These are phyloP conservation scores for Selenicereus undatus DNA, from an alignment of 148 eudicot species.

Conservation along the genomic window DNA sequence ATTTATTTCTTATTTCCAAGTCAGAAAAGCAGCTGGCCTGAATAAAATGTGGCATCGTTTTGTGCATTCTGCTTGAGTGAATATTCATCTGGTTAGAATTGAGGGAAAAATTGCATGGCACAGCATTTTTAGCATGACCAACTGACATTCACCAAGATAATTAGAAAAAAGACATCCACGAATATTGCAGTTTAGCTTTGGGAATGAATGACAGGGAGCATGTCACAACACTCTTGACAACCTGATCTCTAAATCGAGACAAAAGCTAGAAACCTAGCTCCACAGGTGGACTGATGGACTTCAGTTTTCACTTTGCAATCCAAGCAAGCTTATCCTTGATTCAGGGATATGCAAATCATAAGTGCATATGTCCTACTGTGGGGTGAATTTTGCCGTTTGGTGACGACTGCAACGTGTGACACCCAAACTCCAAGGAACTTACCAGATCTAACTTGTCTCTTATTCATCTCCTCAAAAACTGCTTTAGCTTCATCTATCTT, in stretches of 20 bases:
- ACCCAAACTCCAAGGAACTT: constrained; percentile 11
- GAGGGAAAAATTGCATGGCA: neutral
- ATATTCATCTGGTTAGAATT: neutral
- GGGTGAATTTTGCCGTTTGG: neutral
- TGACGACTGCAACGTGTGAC: neutral
- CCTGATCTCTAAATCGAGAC: neutral
- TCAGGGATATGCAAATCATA: neutral
- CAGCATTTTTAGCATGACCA: neutral
- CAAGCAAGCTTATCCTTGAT: neutral
- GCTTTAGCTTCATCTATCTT: constrained; percentile 61
- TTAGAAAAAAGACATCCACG: neutral
- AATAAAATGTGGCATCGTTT: neutral
- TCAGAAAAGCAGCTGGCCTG: neutral
- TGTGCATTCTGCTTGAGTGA: neutral
- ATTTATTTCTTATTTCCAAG: neutral
- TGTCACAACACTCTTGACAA: neutral
- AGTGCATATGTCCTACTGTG: neutral
- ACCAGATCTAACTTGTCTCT: constrained; percentile 64
- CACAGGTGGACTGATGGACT: neutral
- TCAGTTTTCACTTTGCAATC: neutral
- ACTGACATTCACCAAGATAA: neutral
- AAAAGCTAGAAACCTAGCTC: neutral
- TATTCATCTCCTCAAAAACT: constrained; percentile 61
- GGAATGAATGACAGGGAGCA: neutral
- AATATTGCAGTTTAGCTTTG: neutral